Base-by-base conservation (phyloP, 2,329 filamentous ascomycete species). In the Ramularia endophylla region DNA sequence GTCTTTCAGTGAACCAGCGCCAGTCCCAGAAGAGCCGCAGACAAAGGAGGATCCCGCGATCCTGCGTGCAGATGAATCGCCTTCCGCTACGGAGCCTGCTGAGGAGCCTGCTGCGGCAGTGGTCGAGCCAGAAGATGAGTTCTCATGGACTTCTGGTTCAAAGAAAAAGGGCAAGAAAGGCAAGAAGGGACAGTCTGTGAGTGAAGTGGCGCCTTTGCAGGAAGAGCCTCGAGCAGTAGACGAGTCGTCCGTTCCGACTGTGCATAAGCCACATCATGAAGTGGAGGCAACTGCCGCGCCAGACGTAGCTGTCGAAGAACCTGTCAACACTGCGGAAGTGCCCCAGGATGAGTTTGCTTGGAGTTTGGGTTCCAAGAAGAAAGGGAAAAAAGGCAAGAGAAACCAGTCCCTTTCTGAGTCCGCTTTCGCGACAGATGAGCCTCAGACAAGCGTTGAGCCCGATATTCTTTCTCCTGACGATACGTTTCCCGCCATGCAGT, bases 321-420 rank as follows among this genome's bases (percentile, higher is more conserved):
- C 22, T 25, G 22, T 25, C 11, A 6, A 6, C 15, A 17, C 16
- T 18, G 27, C 70, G 67, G 53, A 60, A 65, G 31, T 59, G 62
- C 29, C 19, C 3, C 20, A 18, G 12, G 44, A 44, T 11, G 47
- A 50, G 15, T 42, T 39, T 16, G 16, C 27, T 13, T 34, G 36
- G 25, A 25, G 32, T 18, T 25, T 41, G 8, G 34, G 29, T 15
- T 44, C 44, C 7, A 48, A 45, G 22, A 54, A 50, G 20, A 52
- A 47, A 19, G 22, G 29, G 28, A 44, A 46, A 37, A 52, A 54
- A 25, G 41, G 41, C 2, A 48, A 48, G 36, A 44, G 42, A 11
- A 25, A 25, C 22, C 22, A 25, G 22, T 25, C 22, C 22, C 11
- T 25, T 11, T 6, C 22, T 11, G 22, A 25, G 11, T 6, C 11